Evolutionary conservation across 495 filamentous ascomycete species (phyloP).

Genomic region (Thermochaetoides thermophila): DNA sequence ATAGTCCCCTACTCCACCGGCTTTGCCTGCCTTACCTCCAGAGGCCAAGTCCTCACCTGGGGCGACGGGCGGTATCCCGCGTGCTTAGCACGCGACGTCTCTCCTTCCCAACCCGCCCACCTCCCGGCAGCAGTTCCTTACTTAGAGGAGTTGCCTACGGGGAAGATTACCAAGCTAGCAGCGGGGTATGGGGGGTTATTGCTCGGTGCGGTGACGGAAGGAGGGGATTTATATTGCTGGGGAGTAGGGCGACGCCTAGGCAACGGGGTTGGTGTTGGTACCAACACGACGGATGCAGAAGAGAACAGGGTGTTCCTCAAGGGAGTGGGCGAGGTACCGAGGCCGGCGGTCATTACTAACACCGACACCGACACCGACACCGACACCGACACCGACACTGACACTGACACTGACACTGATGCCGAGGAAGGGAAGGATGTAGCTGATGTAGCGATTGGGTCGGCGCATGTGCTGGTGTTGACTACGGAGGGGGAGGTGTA

Average conservation of each 20-base stretch:
- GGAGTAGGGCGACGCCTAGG: too few species aligned
- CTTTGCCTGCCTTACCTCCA: constrained; percentile 35
- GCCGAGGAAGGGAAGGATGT: constrained; percentile 24
- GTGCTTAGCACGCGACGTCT: constrained; percentile 31
- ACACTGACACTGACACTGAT: constrained; percentile 23
- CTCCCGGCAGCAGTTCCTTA: constrained; percentile 30
- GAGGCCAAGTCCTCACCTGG: constrained; percentile 42
- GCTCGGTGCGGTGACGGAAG: constrained; percentile 39
- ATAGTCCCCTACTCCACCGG: constrained; percentile 35
- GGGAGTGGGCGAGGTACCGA: constrained; percentile 15
- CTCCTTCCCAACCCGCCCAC: constrained; percentile 21
- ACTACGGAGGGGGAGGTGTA: constrained; percentile 36
- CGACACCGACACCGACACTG: too few species aligned
- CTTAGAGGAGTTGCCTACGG: constrained; percentile 35
- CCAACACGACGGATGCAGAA: too few species aligned
- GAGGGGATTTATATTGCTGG: constrained; percentile 51
- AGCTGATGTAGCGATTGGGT: constrained; percentile 43
- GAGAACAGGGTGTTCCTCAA: too few species aligned
- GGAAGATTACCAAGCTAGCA: constrained; percentile 37
- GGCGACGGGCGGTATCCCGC: constrained; percentile 40
- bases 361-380: constrained; percentile 22
- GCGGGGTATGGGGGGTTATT: constrained; percentile 33
- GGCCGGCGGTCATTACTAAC: constrained; percentile 23
- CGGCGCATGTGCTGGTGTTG: constrained; percentile 41
- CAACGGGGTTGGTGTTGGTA: too few species aligned